Percentiles rank a stretch among this genome's conserved stretches.
phyloP scores from a whole-genome alignment of 108 stramenopile genomes.

The Nitzschia sp. region DNA sequence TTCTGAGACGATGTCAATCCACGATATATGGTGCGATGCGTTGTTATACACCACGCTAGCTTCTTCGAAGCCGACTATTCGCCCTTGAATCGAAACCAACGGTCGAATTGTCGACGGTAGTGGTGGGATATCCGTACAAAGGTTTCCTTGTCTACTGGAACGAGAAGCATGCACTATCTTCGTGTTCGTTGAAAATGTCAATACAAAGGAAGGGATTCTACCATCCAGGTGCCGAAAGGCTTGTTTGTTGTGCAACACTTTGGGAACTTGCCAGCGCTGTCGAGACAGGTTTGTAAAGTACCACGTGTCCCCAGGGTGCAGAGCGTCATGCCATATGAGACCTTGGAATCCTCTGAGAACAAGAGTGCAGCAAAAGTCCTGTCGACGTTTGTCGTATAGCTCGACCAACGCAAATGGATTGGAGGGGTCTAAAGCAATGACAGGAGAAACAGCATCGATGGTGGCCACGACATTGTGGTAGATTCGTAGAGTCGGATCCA shows the following conservation, averaged over 20 bases:
- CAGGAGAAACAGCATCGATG: slow-evolving; percentile 79
- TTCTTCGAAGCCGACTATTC: neutral
- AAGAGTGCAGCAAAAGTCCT: slow-evolving; percentile 42
- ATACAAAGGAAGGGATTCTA: slow-evolving; percentile 65
- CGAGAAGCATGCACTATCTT: neutral
- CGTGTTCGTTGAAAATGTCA: slow-evolving; percentile 29
- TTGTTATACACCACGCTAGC: neutral
- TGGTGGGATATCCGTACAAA: neutral
- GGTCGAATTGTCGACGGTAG: slow-evolving; percentile 23
- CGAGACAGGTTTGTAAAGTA: slow-evolving; percentile 43
- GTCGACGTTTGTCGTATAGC: slow-evolving; percentile 47
- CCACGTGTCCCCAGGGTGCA: slow-evolving; percentile 60
- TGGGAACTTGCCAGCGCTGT: slow-evolving; percentile 65
- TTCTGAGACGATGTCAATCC: too few species aligned
- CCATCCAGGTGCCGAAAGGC: slow-evolving; percentile 32
- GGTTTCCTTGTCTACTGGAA: neutral
- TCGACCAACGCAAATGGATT: slow-evolving; percentile 77
- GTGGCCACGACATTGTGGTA: slow-evolving; percentile 29
- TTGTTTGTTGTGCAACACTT: slow-evolving; percentile 25
- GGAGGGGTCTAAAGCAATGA: slow-evolving; percentile 52
- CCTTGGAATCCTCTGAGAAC: slow-evolving; percentile 59
- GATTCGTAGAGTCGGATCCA: too few species aligned
- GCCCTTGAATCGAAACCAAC: slow-evolving; percentile 26
- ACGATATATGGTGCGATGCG: neutral
- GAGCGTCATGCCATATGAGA: slow-evolving; percentile 51